A percentile compares a stretch with the other conserved stretches of the same genome.
Evolutionary conservation across 495 filamentous ascomycete species (phyloP).

Genomic region (Neurospora tetraspora): DNA sequence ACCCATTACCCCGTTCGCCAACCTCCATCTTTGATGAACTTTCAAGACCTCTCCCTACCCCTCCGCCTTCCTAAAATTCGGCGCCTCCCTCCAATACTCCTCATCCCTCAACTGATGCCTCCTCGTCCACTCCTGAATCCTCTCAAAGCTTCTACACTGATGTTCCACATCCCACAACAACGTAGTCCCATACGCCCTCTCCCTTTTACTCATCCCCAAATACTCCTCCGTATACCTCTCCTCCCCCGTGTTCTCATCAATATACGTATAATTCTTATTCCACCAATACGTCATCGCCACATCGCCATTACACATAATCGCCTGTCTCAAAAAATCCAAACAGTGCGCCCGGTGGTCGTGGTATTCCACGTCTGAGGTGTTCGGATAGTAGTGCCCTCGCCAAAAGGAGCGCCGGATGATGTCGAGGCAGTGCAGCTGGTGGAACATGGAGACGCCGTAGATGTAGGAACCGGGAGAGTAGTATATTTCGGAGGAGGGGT

Average conservation of each 20-base stretch:
- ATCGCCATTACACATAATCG: neutral
- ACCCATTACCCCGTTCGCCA: neutral
- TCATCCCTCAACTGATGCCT: neutral
- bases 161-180: neutral
- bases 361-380: neutral
- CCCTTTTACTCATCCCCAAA: neutral
- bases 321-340: neutral
- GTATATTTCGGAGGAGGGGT: neutral
- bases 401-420: neutral
- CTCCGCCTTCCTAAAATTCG: neutral
- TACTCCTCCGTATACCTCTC: neutral
- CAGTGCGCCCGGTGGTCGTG: neutral
- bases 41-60: neutral
- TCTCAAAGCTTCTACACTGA: neutral
- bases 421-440: conserved; percentile 18
- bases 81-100: neutral
- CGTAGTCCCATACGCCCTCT: neutral
- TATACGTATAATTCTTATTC: neutral
- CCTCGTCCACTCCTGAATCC: neutral
- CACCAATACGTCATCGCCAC: neutral
- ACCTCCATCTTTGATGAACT: neutral
- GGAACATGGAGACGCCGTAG: conserved; percentile 12
- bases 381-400: neutral
- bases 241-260: neutral
- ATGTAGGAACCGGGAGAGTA: neutral